Evolutionary conservation across 139 green algal species (phyloP).

Genomic region (Microglena sp.): DNA sequence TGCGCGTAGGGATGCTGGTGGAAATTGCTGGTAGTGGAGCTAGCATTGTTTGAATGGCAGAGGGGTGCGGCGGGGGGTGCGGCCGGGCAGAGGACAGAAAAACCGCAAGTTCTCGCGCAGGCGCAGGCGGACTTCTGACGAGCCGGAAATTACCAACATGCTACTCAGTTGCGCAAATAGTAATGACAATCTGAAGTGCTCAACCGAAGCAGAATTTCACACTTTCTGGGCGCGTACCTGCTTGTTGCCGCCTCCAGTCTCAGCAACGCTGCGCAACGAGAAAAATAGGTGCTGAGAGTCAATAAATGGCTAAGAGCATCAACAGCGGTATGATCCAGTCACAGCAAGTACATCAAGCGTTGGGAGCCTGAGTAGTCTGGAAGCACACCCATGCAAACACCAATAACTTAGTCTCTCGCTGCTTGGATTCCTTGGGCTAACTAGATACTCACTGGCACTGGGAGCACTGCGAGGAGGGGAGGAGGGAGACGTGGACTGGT

Average conservation of each 20-base stretch:
- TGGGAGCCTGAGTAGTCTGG: no score
- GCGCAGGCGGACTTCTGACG: not conserved
- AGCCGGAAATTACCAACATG: slow-evolving; percentile 3
- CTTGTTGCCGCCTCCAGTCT: slow-evolving; percentile 91
- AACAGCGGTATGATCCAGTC: not conserved
- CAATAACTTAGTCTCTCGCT: not conserved
- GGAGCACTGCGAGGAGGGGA: not conserved
- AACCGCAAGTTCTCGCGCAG: not conserved
- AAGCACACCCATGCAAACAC: no score
- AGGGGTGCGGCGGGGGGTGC: no score
- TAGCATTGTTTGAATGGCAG: no score
- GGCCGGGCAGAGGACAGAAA: no score
- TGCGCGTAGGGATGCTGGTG: no score
- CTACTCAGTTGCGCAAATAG: not conserved
- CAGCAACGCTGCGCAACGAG: slow-evolving; percentile 86
- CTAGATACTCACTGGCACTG: slow-evolving; percentile 11
- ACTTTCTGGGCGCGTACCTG: slow-evolving; percentile 53
- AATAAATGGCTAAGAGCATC: not conserved
- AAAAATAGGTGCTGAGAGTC: slow-evolving; percentile 15
- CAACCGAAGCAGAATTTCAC: not conserved
- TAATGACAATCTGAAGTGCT: not conserved
- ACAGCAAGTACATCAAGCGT: no score
- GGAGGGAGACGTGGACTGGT: not conserved
- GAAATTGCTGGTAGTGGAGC: no score
- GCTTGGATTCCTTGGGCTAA: not conserved